phyloP scores from a whole-genome alignment of 345 rosid species.

The Hypericum perforatum region DNA sequence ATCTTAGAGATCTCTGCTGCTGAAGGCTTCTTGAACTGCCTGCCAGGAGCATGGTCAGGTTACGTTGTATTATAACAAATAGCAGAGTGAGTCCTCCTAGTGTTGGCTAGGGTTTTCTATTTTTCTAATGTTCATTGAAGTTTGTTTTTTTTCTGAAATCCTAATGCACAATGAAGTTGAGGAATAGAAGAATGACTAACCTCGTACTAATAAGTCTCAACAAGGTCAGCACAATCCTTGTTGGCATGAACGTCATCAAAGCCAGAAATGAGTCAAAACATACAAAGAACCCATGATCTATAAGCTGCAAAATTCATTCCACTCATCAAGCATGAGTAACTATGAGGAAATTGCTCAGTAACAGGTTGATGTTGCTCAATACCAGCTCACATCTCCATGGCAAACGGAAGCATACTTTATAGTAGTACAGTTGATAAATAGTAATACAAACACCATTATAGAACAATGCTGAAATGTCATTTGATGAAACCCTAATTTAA shows the following conservation, averaged over 20 bases:
- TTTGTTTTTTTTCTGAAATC: no score
- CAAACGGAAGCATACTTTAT: slow-evolving; percentile 79
- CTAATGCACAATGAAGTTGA: no score
- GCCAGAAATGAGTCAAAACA: slow-evolving; percentile 95
- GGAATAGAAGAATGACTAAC: slow-evolving; percentile 26
- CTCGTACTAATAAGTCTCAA: slow-evolving; percentile 51
- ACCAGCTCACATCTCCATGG: slow-evolving; percentile 99
- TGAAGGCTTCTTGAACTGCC: slow-evolving; percentile 85
- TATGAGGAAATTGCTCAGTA: not conserved
- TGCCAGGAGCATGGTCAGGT: slow-evolving; percentile 53
- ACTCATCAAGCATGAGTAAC: slow-evolving; percentile 4
- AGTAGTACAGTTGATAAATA: no score
- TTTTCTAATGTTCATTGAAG: no score
- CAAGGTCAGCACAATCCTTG: slow-evolving; percentile 52
- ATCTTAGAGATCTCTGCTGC: slow-evolving; percentile 81
- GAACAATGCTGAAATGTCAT: no score
- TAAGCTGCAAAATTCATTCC: slow-evolving; percentile 57
- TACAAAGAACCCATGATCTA: slow-evolving; percentile 91
- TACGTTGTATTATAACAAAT: slow-evolving; percentile 19
- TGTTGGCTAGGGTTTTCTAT: no score
- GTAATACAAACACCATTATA: no score
- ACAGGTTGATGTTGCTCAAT: slow-evolving; percentile 11
- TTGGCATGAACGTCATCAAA: slow-evolving; percentile 91
- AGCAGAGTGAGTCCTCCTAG: not conserved
- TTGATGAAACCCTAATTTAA: no score